Percentiles rank a stretch among this genome's conserved stretches.
phyloP scores from a whole-genome alignment of 345 rosid genomes.

The Leavenworthia alabamica region DNA sequence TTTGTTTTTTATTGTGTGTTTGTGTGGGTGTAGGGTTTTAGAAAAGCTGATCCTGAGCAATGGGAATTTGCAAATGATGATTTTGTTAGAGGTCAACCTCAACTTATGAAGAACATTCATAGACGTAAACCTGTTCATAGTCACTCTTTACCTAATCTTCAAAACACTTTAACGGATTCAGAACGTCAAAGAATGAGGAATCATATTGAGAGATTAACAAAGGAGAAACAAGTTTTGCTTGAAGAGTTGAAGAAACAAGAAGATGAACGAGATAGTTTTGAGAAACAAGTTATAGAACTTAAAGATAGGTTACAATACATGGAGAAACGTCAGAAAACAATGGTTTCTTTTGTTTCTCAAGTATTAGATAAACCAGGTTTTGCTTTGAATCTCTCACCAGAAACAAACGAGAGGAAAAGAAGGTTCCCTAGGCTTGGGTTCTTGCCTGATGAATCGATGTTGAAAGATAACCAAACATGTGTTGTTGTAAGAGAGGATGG shows the following conservation, averaged over 20 bases:
- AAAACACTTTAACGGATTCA: constrained; percentile 40
- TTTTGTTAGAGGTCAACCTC: constrained; percentile 73
- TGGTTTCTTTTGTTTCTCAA: constrained; percentile 47
- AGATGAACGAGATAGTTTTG: constrained; percentile 38
- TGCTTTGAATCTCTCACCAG: constrained; percentile 46
- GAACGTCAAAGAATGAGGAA: constrained; percentile 56
- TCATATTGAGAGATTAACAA: constrained; percentile 51
- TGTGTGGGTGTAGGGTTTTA: constrained; percentile 57
- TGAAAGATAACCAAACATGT: constrained; percentile 37
- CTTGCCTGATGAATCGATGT: no score
- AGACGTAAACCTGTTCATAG: constrained; percentile 92
- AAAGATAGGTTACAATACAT: constrained; percentile 55
- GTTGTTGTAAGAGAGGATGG: constrained; percentile 19
- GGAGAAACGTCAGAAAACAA: constrained; percentile 55
- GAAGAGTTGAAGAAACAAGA: constrained; percentile 52
- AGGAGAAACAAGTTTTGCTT: constrained; percentile 50
- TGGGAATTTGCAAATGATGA: constrained; percentile 97
- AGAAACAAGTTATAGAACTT: constrained; percentile 47
- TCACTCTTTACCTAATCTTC: constrained; percentile 64
- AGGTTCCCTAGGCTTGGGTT: constrained; percentile 63
- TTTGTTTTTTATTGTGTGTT: no score
- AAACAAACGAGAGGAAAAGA: constrained; percentile 71
- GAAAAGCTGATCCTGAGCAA: constrained; percentile 81
- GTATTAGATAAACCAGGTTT: constrained; percentile 68
- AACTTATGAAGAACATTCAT: constrained; percentile 78